Evolutionary conservation across 495 filamentous ascomycete species (phyloP).

Genomic region (Daldinia grandis): DNA sequence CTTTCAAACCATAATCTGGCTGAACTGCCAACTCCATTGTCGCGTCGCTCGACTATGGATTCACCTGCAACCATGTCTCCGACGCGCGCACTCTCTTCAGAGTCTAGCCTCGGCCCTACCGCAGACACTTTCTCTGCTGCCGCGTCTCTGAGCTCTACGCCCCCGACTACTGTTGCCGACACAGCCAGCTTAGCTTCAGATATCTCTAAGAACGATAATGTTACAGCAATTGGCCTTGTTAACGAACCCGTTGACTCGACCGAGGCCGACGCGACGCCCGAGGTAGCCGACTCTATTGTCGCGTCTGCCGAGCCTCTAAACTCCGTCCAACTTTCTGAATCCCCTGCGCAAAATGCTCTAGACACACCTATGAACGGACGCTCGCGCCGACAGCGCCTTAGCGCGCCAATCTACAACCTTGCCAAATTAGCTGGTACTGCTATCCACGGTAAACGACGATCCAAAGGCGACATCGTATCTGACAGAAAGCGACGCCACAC

Average conservation of each 20-base stretch:
- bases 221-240: slow-evolving; percentile 31
- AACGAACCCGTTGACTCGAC: slow-evolving; percentile 34
- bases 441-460: slow-evolving; percentile 51
- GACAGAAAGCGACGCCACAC: slow-evolving; percentile 51
- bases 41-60: slow-evolving; percentile 40
- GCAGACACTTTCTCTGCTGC: slow-evolving; percentile 52
- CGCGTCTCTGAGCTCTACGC: slow-evolving; percentile 59
- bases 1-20: neutral
- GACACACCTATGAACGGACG: slow-evolving; percentile 44
- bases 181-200: slow-evolving; percentile 57
- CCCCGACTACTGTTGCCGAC: slow-evolving; percentile 58
- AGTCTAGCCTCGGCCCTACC: slow-evolving; percentile 43
- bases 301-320: slow-evolving; percentile 29
- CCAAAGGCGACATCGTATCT: slow-evolving; percentile 50
- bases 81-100: slow-evolving; percentile 44
- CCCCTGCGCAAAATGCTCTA: slow-evolving; percentile 7
- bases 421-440: slow-evolving; percentile 59
- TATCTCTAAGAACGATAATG: slow-evolving; percentile 39
- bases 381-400: slow-evolving; percentile 56
- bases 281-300: slow-evolving; percentile 52
- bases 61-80: slow-evolving; percentile 34
- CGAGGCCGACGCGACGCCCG: slow-evolving; percentile 40
- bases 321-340: slow-evolving; percentile 2
- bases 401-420: slow-evolving; percentile 63
- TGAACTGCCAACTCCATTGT: slow-evolving; percentile 18